Evolutionary conservation across 2,329 filamentous ascomycete species (phyloP), one percentile per base, ranked within the genome.

Genomic region (Stenocarpella maydis): DNA sequence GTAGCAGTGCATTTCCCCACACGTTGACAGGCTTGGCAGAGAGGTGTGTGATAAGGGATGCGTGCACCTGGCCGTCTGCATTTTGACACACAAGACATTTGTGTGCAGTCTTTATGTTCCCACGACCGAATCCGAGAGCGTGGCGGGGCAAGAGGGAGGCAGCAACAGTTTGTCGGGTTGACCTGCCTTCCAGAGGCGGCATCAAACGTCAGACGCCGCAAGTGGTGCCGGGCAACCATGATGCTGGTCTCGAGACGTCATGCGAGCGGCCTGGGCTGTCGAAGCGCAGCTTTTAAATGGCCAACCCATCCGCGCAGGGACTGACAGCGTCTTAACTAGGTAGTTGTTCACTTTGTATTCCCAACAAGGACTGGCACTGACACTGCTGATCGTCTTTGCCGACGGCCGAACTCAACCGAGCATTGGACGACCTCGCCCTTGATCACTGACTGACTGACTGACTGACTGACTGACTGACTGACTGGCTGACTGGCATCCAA

Each of bases 181-280:
- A 63, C n/a, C 28, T 49, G 43, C 43, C 43, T 63, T 26, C 41
- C 58, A 24, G 19, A 61, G 41, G 41, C 58, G 28, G 34, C 6
- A 24, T 61, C 58, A 61, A 61, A 61, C 58, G 47, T 61, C 58
- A 47, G 58, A 61, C 41, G 58, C 58, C 58, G 58, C 58, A 63
- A 49, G 43, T 26, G 5, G 14, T 63, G 26, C n/a, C 43, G 8
- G 19, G 58, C 58, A 53, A 66, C 50, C 37, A 66, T 65, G 10
- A 65, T 54, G 63, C 63, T 45, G 63, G 63, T 54, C n/a, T 34
- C 41, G n/a, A 54, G 41, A 34, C 63, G 52, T 54, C 45, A 54
- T 54, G 63, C 63, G 26, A 34, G 19, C 14, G 24, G 19, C 15
- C 63, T 24, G 26, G 49, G 49, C 39, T 54, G 21, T 21, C 49